phyloP scores from a whole-genome alignment of 331 rosid genomes.

The Stylosanthes scabra region DNA sequence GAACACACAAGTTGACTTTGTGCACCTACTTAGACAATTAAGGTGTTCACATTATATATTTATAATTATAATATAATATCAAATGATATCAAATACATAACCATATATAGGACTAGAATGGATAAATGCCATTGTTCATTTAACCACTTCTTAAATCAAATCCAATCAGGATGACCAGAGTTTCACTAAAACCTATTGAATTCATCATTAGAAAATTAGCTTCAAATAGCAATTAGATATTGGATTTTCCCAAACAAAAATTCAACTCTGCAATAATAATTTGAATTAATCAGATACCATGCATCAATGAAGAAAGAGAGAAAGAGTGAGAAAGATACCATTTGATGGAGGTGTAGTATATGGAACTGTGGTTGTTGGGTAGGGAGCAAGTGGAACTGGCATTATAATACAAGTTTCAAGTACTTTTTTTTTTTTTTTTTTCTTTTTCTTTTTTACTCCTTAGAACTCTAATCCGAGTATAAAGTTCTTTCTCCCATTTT shows the following conservation, averaged over 20 bases:
- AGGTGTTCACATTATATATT: constrained; percentile 26
- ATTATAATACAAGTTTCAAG: constrained; percentile 46
- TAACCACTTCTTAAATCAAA: constrained; percentile 9
- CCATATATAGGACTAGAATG: constrained; percentile 8
- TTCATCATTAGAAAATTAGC: constrained; percentile 16
- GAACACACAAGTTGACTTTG: constrained; percentile 96
- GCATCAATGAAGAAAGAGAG: too few relatives aligned
- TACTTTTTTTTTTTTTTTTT: constrained; percentile 35
- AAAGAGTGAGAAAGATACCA: constrained; percentile 51
- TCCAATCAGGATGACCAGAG: constrained; percentile 1
- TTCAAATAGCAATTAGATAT: neutral
- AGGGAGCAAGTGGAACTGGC: constrained; percentile 91
- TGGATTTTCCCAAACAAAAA: neutral
- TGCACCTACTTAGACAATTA: constrained; percentile 52
- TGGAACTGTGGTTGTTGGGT: constrained; percentile 64
- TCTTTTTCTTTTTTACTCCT: constrained; percentile 44
- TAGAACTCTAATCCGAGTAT: constrained; percentile 44
- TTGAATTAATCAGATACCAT: constrained; percentile 27
- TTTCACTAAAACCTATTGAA: constrained; percentile 3
- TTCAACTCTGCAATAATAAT: constrained; percentile 14
- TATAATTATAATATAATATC: neutral
- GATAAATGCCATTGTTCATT: constrained; percentile 1
- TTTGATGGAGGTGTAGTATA: constrained; percentile 59
- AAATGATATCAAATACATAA: neutral
- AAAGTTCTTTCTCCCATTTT: constrained; percentile 42